phyloP scores from a whole-genome alignment of 2,329 filamentous ascomycete species.

The Colletotrichum sp. region DNA sequence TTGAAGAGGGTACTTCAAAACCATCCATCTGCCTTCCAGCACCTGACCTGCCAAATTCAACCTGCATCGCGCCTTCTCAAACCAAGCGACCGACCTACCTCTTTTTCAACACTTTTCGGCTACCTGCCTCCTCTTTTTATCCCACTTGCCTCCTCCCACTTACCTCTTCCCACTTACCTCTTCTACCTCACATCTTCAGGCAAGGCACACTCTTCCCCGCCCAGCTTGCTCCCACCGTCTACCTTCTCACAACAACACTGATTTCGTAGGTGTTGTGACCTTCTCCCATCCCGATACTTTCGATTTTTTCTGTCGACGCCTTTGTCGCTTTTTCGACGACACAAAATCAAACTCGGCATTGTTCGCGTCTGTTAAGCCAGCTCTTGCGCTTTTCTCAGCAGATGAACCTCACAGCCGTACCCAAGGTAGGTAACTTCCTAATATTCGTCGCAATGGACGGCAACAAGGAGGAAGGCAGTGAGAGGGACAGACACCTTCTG shows the following conservation, averaged over 20 bases:
- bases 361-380: neutral
- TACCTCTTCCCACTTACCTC: neutral
- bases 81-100: neutral
- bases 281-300: neutral
- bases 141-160: neutral
- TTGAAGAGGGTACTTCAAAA: neutral
- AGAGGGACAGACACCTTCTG: neutral
- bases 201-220: neutral
- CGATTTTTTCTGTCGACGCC: neutral
- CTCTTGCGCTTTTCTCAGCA: neutral
- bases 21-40: neutral
- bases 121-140: neutral
- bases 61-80: neutral
- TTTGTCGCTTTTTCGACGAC: neutral
- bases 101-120: neutral
- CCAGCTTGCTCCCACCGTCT: neutral
- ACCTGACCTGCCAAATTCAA: neutral
- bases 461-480: neutral
- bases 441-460: neutral
- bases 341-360: neutral
- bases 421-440: neutral
- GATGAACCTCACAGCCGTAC: neutral
- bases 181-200: neutral
- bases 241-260: neutral
- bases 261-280: neutral